A percentile compares a stretch with the other conserved stretches of the same genome.
phyloP scores from a whole-genome alignment of 352 stramenopile genomes.

The Poterioochromonas sp. region DNA sequence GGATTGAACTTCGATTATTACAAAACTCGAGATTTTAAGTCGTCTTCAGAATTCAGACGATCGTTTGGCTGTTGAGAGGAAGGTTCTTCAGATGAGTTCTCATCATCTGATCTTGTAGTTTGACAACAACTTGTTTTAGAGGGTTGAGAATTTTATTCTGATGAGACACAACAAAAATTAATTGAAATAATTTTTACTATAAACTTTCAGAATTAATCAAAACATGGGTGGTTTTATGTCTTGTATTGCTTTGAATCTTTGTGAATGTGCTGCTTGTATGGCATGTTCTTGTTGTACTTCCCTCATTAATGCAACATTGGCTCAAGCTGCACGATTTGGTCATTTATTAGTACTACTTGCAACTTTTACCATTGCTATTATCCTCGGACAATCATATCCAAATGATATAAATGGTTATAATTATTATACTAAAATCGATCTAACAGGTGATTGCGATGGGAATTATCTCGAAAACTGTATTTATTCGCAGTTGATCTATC shows the following conservation, averaged over 20 bases:
- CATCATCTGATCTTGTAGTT: too few species aligned
- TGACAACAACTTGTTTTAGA: too few species aligned
- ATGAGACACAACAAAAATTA: too few species aligned
- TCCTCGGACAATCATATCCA: conserved; percentile 5
- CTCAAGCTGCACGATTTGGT: conserved; percentile 12
- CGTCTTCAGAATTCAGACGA: too few species aligned
- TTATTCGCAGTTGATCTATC: conserved; percentile 24
- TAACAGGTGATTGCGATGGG: neutral
- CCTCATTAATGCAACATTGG: neutral
- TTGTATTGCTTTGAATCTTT: conserved; percentile 9
- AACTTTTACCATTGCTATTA: neutral
- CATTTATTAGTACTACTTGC: conserved; percentile 10
- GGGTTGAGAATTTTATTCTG: too few species aligned
- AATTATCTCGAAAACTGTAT: conserved; percentile 12
- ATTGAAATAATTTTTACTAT: too few species aligned
- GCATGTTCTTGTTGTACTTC: neutral
- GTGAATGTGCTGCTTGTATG: conserved; percentile 31
- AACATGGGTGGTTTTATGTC: conserved; percentile 22
- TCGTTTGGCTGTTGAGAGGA: too few species aligned
- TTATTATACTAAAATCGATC: conserved; percentile 3
- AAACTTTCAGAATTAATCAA: too few species aligned
- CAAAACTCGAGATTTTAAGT: too few species aligned
- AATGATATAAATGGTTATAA: neutral
- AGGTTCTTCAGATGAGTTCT: too few species aligned
- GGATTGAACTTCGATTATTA: too few species aligned